Evolutionary conservation across 805 yeast species (phyloP), one percentile per base, ranked within the genome.

Genomic region (Gaillardinia entomophila): DNA sequence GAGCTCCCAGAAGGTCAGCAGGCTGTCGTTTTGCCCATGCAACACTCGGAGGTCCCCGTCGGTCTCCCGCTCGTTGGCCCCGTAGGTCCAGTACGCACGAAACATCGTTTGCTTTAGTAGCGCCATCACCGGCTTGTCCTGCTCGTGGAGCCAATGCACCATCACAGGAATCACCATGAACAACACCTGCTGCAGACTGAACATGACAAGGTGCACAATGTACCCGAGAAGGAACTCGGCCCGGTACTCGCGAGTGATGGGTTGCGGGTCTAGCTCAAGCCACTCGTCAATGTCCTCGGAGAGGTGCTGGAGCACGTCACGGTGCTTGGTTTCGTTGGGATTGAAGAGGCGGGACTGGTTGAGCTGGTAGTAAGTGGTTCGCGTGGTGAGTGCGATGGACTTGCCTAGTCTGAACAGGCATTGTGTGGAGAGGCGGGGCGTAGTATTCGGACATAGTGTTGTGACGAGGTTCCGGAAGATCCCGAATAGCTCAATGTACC

Each of bases 211-310:
- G 28, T 62, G 65, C 4, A 59, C 27, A 11, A 64, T 30, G 36
- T 65, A 65, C 2, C 69, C 69, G 3, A 55, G 25, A 11, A 62
- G 34, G 7, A 63, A 36, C 16, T 52, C 55, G 12, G 31, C 27
- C 16, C 54, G 46, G 36, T 60, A 48, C 0, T 34, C 15, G 5
- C 30, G 28, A n/a, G 46, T 43, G 7, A 60, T 37, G 8, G 45
- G 20, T 10, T 28, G 24, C 1, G 68, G 68, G 23, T 60, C 62
- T 41, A 58, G 41, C 19, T 42, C 51, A 7, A 65, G 48, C 68
- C 68, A 64, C 10, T 40, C 45, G 33, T 62, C 67, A 2, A 64
- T 53, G 30, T 61, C 67, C 26, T 60, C 60, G 8, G 47, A 6
- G 11, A 12, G 26, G 6, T 6, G 5, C 11, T n/a, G 6, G 13